These are phyloP conservation scores for Colletotrichum sp. DNA, from an alignment of 2,329 filamentous ascomycete species.

Conservation along the genomic window DNA sequence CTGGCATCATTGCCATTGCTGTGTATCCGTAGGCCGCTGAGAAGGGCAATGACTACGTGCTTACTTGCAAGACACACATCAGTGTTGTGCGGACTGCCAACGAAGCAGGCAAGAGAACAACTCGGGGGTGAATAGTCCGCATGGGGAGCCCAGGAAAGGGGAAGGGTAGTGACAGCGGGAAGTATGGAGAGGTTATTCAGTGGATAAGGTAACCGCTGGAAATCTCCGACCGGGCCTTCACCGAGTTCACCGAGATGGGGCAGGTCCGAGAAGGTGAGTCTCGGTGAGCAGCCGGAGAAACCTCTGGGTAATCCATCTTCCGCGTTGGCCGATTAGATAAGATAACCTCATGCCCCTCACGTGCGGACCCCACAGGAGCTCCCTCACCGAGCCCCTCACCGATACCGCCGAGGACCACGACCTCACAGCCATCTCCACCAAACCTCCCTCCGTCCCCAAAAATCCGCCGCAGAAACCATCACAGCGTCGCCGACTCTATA, in stretches of 20 bases:
- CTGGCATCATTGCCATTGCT: not conserved
- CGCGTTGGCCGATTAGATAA: not conserved
- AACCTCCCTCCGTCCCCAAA: constrained; percentile 39
- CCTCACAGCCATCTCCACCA: not conserved
- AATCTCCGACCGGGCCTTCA: not conserved
- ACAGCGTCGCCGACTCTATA: constrained; percentile 33
- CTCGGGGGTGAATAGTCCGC: not conserved
- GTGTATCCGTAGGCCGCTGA: not conserved
- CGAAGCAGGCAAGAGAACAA: not conserved
- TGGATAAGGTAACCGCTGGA: constrained; percentile 1
- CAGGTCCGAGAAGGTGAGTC: not conserved
- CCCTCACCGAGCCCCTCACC: constrained; percentile 18
- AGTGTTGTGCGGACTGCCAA: not conserved
- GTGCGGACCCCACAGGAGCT: constrained; percentile 1
- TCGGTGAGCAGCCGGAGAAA: not conserved
- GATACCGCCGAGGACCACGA: constrained; percentile 8
- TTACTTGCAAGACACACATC: not conserved
- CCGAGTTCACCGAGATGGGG: not conserved
- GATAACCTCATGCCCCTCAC: not conserved
- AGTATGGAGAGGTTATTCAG: constrained; percentile 18
- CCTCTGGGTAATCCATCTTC: not conserved
- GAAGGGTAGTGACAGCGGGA: constrained; percentile 14
- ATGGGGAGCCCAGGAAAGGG: not conserved
- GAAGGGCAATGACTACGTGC: not conserved
- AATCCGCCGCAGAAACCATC: constrained; percentile 55